Conservation (phyloP, 306 rosid species). For the Macrotyloma uniflorum region DNA sequence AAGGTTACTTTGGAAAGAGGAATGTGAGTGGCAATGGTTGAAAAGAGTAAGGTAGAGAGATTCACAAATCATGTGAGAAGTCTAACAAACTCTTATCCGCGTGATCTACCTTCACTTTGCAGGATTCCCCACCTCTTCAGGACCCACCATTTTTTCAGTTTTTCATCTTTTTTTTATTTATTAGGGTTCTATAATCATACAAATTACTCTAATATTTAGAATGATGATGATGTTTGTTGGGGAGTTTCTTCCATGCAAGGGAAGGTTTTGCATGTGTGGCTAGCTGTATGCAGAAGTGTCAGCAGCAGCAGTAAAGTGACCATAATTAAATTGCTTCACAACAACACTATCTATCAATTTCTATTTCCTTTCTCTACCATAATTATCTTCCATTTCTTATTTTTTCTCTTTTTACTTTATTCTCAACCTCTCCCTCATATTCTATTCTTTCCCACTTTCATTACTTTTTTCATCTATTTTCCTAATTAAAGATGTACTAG, state of each 20-base stretch:
- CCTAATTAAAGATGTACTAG: too few species aligned
- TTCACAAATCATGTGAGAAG: slow-evolving; percentile 74
- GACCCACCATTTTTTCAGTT: too few species aligned
- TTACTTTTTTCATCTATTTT: too few species aligned
- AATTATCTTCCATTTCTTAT: too few species aligned
- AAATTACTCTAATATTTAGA: background rate
- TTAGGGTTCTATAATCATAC: too few species aligned
- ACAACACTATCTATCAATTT: slow-evolving; percentile 36
- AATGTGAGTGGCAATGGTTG: slow-evolving; percentile 49
- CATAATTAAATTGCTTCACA: slow-evolving; percentile 37
- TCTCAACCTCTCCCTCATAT: too few species aligned
- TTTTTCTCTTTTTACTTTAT: too few species aligned
- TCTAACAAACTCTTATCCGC: slow-evolving; percentile 55
- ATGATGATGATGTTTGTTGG: background rate
- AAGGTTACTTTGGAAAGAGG: too few species aligned
- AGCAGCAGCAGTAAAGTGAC: slow-evolving; percentile 30
- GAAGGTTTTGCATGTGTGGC: slow-evolving; percentile 39
- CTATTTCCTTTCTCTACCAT: background rate
- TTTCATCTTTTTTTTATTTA: too few species aligned
- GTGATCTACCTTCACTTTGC: slow-evolving; percentile 59
- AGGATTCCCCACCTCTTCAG: slow-evolving; percentile 28
- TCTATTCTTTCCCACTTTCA: too few species aligned
- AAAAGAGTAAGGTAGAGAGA: slow-evolving; percentile 58
- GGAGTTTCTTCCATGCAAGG: slow-evolving; percentile 34
- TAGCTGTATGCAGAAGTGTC: slow-evolving; percentile 37